Evolutionary conservation across 805 yeast species (phyloP).

Genomic region (Starmerella khaoyaiensis): DNA sequence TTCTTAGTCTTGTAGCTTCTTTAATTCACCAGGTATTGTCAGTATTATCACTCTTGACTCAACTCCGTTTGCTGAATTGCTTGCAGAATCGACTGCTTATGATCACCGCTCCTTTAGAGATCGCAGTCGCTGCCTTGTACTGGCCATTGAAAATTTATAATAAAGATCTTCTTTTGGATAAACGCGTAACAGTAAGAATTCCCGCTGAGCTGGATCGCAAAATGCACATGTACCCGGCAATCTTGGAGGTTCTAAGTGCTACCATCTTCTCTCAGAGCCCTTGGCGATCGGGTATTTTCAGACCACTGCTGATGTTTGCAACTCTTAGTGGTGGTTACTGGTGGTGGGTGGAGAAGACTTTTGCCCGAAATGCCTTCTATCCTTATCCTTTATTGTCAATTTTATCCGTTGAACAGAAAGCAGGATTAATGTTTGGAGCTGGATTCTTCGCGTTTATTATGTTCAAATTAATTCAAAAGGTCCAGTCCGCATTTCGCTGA

Average conservation of each 20-base stretch:
- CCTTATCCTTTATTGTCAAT: conserved; percentile 28
- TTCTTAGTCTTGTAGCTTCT: conserved; percentile 21
- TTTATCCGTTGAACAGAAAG: conserved; percentile 18
- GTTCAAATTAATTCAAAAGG: conserved; percentile 20
- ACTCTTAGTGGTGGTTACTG: conserved; percentile 25
- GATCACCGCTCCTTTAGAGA: conserved; percentile 27
- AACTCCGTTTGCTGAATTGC: conserved; percentile 17
- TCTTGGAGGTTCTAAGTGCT: conserved; percentile 21
- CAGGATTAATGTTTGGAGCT: conserved; percentile 19
- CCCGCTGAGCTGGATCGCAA: conserved; percentile 24
- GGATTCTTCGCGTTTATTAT: conserved; percentile 16
- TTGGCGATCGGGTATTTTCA: conserved; percentile 21
- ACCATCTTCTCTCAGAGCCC: conserved; percentile 20
- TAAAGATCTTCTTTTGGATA: conserved; percentile 24
- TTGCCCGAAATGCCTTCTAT: conserved; percentile 23
- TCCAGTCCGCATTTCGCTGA: conserved; percentile 12
- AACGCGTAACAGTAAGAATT: conserved; percentile 18
- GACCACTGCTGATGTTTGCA: conserved; percentile 16
- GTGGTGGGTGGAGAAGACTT: conserved; percentile 26
- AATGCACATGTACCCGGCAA: conserved; percentile 27
- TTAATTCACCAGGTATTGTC: conserved; percentile 20
- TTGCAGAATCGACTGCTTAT: conserved; percentile 20
- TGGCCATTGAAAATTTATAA: conserved; percentile 26
- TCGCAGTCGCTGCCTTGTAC: conserved; percentile 25
- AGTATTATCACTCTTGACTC: conserved; percentile 25